Evolutionary conservation across 331 rosid species (phyloP).

Genomic region (Dryas integrifolia): DNA sequence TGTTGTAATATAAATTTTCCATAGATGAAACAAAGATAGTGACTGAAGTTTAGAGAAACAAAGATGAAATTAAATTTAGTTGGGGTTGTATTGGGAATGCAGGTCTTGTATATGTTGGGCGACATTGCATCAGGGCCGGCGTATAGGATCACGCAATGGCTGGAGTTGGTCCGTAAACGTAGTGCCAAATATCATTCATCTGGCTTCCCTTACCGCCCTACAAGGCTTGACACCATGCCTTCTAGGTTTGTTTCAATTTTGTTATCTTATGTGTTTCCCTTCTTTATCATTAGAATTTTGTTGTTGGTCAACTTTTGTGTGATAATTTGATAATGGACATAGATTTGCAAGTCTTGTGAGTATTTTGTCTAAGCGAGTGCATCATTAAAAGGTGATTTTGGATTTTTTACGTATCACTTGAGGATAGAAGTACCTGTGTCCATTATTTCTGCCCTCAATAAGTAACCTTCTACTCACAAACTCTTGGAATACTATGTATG

Average conservation of each 20-base stretch:
- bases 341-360: too few relatives aligned
- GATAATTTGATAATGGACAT: too few relatives aligned
- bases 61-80: background rate
- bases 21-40: background rate
- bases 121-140: slow-evolving; percentile 88
- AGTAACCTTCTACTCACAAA: too few relatives aligned
- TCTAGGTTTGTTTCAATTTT: slow-evolving; percentile 41
- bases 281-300: too few relatives aligned
- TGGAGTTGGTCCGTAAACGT: slow-evolving; percentile 89
- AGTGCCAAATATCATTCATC: slow-evolving; percentile 54
- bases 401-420: too few relatives aligned
- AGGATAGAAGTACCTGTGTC: too few relatives aligned
- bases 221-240: slow-evolving; percentile 38
- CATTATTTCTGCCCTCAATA: too few relatives aligned
- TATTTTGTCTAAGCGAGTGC: too few relatives aligned
- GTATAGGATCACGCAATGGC: slow-evolving; percentile 84
- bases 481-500: too few relatives aligned
- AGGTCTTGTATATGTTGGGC: slow-evolving; percentile 92
- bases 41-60: background rate
- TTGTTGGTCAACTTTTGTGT: too few relatives aligned
- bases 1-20: background rate
- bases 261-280: background rate
- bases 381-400: too few relatives aligned
- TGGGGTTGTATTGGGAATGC: slow-evolving; percentile 26
- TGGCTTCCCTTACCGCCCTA: slow-evolving; percentile 65